A percentile compares a stretch with the other conserved stretches of the same genome.
phyloP scores from a whole-genome alignment of 129 eudicot species.

The Logfia minima region DNA sequence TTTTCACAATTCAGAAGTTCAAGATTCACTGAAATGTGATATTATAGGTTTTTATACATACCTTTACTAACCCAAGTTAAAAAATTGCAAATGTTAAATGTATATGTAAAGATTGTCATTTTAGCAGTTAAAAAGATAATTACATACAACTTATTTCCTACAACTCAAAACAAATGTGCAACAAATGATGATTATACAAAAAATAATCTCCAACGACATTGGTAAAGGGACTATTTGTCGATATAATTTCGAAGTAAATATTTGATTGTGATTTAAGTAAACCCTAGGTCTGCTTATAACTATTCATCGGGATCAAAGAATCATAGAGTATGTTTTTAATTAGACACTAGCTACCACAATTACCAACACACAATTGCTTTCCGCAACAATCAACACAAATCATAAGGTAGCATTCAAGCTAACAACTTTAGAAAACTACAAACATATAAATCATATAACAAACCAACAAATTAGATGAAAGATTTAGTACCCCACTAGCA shows the following conservation, averaged over 20 bases:
- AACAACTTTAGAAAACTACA: too few species aligned
- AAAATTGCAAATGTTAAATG: not conserved
- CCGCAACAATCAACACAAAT: not conserved
- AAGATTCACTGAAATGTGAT: not conserved
- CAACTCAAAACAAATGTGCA: not conserved
- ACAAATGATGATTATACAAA: not conserved
- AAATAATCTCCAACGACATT: too few species aligned
- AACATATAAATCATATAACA: too few species aligned
- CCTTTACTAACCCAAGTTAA: not conserved
- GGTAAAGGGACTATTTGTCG: too few species aligned
- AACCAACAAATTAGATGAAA: not conserved
- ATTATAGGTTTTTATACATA: not conserved
- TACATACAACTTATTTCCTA: not conserved
- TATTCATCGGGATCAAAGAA: not conserved
- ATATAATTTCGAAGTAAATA: too few species aligned
- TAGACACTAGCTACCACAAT: not conserved
- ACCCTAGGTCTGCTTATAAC: not conserved
- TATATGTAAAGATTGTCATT: too few species aligned
- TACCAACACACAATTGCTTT: not conserved
- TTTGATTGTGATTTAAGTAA: too few species aligned
- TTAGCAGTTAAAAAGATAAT: not conserved
- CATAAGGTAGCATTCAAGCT: not conserved
- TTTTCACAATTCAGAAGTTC: not conserved
- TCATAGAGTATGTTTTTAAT: not conserved
- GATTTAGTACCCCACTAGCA: constrained; percentile 43